These are phyloP conservation scores for Diutina mesorugosa DNA, from an alignment of 1,139 yeast genomes.

Conservation along the genomic window DNA sequence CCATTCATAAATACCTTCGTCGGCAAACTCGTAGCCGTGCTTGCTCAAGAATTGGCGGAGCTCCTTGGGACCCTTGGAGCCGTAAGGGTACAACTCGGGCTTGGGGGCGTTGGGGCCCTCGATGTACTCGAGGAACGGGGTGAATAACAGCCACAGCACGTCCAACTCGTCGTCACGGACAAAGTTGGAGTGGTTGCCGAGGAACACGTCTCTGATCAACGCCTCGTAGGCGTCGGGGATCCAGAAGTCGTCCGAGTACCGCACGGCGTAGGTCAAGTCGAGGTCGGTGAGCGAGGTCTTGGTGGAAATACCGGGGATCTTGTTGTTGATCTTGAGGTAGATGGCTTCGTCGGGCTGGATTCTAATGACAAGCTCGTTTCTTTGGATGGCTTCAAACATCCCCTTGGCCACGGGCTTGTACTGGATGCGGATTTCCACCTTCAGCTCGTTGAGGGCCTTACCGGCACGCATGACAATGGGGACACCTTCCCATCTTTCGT, in stretches of 20 bases:
- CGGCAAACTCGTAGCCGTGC: conserved; percentile 59
- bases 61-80: conserved; percentile 76
- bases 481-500: conserved; percentile 97
- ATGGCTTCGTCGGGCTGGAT: conserved; percentile 93
- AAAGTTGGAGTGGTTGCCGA: conserved; percentile 92
- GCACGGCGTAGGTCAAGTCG: conserved; percentile 71
- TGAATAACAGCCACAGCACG: conserved; percentile 83
- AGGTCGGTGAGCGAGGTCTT: conserved; percentile 77
- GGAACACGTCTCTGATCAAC: conserved; percentile 76
- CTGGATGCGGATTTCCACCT: conserved; percentile 91
- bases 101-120: conserved; percentile 57
- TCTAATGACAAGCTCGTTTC: conserved; percentile 88
- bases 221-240: conserved; percentile 98
- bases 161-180: conserved; percentile 97
- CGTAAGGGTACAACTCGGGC: conserved; percentile 68
- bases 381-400: conserved; percentile 66
- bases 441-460: conserved; percentile 82
- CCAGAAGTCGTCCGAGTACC: conserved; percentile 76
- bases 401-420: conserved; percentile 80
- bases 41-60: conserved; percentile 47
- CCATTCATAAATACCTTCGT: conserved; percentile 63
- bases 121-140: conserved; percentile 73
- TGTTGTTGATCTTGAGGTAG: conserved; percentile 82
- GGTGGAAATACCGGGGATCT: conserved; percentile 83
- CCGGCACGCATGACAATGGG: conserved; percentile 96